These are phyloP conservation scores for Solanum aculeatissimum DNA, from an alignment of 305 asterid genomes.

Conservation along the genomic window DNA sequence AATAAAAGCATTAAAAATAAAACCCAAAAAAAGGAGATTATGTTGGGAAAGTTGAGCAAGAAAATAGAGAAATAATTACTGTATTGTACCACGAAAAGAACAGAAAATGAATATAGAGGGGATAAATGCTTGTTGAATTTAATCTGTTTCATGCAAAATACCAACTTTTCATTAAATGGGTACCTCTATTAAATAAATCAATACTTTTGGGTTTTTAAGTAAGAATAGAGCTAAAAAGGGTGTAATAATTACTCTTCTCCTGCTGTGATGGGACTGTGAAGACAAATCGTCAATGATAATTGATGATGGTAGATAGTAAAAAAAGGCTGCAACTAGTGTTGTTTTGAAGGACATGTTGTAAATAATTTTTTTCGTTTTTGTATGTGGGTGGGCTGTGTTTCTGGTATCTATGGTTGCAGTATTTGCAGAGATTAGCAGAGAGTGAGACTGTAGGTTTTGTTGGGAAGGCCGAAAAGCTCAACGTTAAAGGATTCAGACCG, in stretches of 20 bases:
- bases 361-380: neutral
- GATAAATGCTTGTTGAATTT: neutral
- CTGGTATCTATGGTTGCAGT: constrained; percentile 1
- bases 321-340: neutral
- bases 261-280: neutral
- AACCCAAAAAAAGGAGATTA: neutral
- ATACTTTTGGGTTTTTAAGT: neutral
- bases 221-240: neutral
- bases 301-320: neutral
- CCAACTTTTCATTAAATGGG: neutral
- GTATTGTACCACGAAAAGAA: neutral
- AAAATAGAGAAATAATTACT: neutral
- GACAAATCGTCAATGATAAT: neutral
- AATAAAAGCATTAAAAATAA: neutral
- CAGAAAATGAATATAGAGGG: neutral
- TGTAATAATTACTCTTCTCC: neutral
- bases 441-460: neutral
- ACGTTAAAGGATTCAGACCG: constrained; percentile 3
- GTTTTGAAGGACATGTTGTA: neutral
- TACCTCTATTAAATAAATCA: neutral
- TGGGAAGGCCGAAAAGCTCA: constrained; percentile 8
- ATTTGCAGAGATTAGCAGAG: constrained; percentile 4
- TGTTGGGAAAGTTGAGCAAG: neutral
- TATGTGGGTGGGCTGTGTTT: neutral
- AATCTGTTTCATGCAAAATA: neutral